These are phyloP conservation scores for Tylopilus intermedius DNA, from an alignment of 768 basidiomycete species.

Conservation along the genomic window DNA sequence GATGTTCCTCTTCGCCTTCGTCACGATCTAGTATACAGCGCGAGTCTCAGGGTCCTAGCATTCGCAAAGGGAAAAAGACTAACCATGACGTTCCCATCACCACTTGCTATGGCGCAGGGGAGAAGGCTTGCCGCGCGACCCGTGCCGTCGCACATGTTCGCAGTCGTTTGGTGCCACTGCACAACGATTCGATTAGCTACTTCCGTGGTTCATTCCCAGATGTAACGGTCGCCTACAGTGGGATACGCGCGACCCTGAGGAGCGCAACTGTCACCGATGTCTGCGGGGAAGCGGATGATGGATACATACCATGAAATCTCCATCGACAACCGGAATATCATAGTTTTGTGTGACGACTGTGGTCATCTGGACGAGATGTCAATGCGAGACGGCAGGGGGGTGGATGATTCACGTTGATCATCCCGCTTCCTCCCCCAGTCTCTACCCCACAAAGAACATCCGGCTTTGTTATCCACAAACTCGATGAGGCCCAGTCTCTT, in stretches of 20 bases:
- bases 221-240: conserved; percentile 17
- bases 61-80: neutral
- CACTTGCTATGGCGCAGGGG: conserved; percentile 34
- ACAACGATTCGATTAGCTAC: neutral
- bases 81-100: conserved; percentile 35
- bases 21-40: conserved; percentile 31
- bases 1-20: conserved; percentile 39
- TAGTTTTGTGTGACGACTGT: conserved; percentile 33
- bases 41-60: conserved; percentile 8
- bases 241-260: conserved; percentile 36
- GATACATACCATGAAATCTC: conserved; percentile 38
- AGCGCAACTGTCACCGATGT: conserved; percentile 1
- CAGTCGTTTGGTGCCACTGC: conserved; percentile 31
- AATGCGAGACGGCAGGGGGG: conserved; percentile 1
- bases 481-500: conserved; percentile 2
- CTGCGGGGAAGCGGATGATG: neutral
- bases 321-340: conserved; percentile 39
- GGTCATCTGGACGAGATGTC: conserved; percentile 30
- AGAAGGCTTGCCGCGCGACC: conserved; percentile 28
- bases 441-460: conserved; percentile 35
- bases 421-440: conserved; percentile 44
- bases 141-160: conserved; percentile 26
- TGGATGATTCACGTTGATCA: conserved; percentile 33
- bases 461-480: conserved; percentile 28
- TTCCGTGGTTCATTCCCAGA: conserved; percentile 7